Base-by-base conservation (phyloP, 2,329 filamentous ascomycete species). In the Aspergillus sp. region DNA sequence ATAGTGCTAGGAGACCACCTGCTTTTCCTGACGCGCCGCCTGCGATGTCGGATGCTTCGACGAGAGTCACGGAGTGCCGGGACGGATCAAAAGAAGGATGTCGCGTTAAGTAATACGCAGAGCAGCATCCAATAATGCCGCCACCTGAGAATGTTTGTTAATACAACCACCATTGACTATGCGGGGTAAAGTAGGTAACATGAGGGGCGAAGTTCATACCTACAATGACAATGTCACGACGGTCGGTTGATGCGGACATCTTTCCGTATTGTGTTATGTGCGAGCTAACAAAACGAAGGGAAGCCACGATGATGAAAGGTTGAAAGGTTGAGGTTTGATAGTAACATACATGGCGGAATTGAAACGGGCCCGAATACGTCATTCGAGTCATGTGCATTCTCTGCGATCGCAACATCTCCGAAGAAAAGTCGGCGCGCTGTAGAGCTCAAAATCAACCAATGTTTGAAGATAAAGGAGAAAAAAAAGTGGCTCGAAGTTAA, bases 21-120 rank as follows among this genome's bases (percentile, higher is more conserved):
- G 95, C 93, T 77, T 97, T 98, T 41, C 95, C 95, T 8, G 92
- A 96, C 38, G 95, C 93, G 22, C 90, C 93, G n/a, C 91, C 86
- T 6, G 95, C 95, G 62, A 98, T 88, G 44, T 87, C 82, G 3
- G 86, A 87, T 0, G 95, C 92, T 79, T 99, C 95, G 54, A 98
- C 82, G 30, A 99, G 81, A 1, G 90, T 96, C 67, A 98, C 88
- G 53, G 81, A 87, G 72, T 96, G 90, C 53, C 85, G 83, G 20
- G 83, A 76, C 42, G 87, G 86, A 71, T 95, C 83, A 78, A 90
- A 98, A 30, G 84, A 86, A 26, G 90, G 87, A 72, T 98, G 93
- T 62, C 90, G 87, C 2, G 92, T 95, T 43, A 98, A 81, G 70
- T 88, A 98, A 75, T 98, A 98, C 57, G 93, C 93, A 5, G 90